Evolutionary conservation across 169 alveolate species (phyloP), one percentile per base, ranked within the genome.

Genomic region (Cardiosporidium cionae): DNA sequence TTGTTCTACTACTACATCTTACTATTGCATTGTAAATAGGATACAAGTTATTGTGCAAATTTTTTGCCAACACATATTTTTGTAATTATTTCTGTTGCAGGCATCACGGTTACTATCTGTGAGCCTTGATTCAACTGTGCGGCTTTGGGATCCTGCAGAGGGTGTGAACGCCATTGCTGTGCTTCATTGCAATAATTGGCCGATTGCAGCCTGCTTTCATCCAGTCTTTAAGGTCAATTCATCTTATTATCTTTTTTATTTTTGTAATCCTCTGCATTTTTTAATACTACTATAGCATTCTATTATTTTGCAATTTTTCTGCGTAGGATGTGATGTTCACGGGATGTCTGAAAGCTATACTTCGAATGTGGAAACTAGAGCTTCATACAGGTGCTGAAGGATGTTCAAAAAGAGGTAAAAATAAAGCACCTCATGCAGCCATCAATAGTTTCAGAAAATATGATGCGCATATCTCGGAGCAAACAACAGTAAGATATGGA

Each of bases 81-180:
- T 32, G 65, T 5, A 3, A 5, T 2, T 54, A 32, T 3, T 2
- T 3, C 32, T 5, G 22, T 23, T 5, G 33, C 68, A 63, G 34
- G 7, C 29, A 3, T 3, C 3, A 22, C 23, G 2, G 0, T 6
- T 25, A 0, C 0, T 0, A 9, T 64, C 4, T 1, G 25, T 25
- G 1, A 0, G 0, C 31, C n/a, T 1, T 3, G 1, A n/a, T 0
- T 1, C 2, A 0, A 7, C 23, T 32, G 72, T 66, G 32, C 72
- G 80, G 25, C 68, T 74, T 34, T 74, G 80, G 80, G 37, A 74
- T 62, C 79, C 79, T 35, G 37, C 66, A 7, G 66, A 72, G 52
- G 63, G 67, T 34, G 63, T 44, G 7, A 6, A 7, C 3, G 79
- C 79, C 7, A 37, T 72, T 34, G 79, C 79, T 27, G 79, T 72